Conservation (phyloP, 768 basidiomycete genomes). For the Tephrocybe rancida region DNA sequence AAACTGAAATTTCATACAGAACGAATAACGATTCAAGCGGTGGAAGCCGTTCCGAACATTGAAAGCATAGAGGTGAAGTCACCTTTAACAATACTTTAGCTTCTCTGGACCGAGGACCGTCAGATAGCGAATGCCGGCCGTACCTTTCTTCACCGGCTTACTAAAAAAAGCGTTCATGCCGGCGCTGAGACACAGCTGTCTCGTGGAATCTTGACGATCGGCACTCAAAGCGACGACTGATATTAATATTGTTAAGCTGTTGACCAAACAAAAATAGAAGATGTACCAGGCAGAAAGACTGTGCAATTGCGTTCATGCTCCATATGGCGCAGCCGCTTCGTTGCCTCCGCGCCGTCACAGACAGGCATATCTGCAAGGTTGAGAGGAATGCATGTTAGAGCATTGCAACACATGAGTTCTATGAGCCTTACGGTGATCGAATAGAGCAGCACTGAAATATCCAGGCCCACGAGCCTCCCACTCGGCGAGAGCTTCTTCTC, state of each 20-base stretch:
- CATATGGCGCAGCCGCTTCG: constrained; percentile 59
- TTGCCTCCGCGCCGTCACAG: constrained; percentile 75
- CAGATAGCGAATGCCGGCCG: too few relatives aligned
- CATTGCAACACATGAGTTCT: neutral
- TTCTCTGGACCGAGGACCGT: too few relatives aligned
- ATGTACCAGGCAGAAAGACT: constrained; percentile 56
- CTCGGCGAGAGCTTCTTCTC: constrained; percentile 66
- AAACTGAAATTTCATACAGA: too few relatives aligned
- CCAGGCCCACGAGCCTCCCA: constrained; percentile 71
- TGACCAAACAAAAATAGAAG: neutral
- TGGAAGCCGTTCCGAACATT: too few relatives aligned
- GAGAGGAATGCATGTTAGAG: neutral
- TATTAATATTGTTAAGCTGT: neutral
- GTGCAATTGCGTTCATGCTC: constrained; percentile 57
- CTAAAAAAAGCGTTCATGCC: constrained; percentile 81
- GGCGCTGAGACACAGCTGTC: constrained; percentile 70
- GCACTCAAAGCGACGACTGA: constrained; percentile 74
- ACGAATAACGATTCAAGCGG: too few relatives aligned
- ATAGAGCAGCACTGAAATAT: constrained; percentile 68
- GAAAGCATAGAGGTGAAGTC: too few relatives aligned
- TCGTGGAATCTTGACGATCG: constrained; percentile 77
- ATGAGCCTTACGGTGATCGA: constrained; percentile 68
- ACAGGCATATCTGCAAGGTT: constrained; percentile 68
- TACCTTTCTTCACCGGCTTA: constrained; percentile 68
- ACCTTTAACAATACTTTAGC: too few relatives aligned